These are phyloP conservation scores for Colletotrichum navitas DNA, from an alignment of 2,329 filamentous ascomycete genomes.

Conservation along the genomic window DNA sequence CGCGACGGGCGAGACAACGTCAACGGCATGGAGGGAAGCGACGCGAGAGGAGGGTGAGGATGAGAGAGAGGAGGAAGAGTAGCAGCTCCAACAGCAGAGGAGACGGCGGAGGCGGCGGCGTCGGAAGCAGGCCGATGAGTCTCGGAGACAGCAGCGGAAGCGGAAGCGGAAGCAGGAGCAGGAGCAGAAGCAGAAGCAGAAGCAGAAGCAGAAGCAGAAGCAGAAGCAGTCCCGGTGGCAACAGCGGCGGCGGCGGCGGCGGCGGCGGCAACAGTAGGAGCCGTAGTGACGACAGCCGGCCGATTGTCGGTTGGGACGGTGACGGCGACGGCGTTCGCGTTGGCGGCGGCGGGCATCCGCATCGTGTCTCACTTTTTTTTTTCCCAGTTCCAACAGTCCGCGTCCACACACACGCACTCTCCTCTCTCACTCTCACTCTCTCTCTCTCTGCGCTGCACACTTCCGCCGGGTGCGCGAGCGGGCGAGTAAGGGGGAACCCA, in stretches of 20 bases:
- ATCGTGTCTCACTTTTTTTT: slow-evolving; percentile 39
- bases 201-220: not conserved
- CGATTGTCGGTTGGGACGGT: slow-evolving; percentile 18
- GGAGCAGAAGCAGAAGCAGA: not conserved
- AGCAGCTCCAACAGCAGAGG: not conserved
- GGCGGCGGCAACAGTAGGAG: not conserved
- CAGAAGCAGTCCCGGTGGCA: slow-evolving; percentile 1
- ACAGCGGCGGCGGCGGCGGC: not conserved
- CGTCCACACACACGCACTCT: no score
- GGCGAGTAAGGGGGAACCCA: slow-evolving; percentile 27
- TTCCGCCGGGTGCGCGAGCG: slow-evolving; percentile 16
- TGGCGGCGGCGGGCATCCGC: slow-evolving; percentile 39
- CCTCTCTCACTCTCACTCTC: not conserved
- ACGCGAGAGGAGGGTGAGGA: not conserved
- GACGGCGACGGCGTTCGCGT: slow-evolving; percentile 24
- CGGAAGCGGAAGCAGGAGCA: not conserved
- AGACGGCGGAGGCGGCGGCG: not conserved
- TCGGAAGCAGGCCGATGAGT: slow-evolving; percentile 6
- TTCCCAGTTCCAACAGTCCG: not conserved
- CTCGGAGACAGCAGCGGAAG: not conserved
- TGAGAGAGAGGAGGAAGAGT: not conserved
- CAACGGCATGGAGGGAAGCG: slow-evolving; percentile 21
- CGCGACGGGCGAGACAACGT: slow-evolving; percentile 18
- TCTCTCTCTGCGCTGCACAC: slow-evolving; percentile 12
- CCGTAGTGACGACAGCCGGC: slow-evolving; percentile 3